Percentiles rank a stretch among this genome's conserved stretches.
Evolutionary conservation across 2,329 filamentous ascomycete genomes (phyloP).

Genomic region (Aspergillus versicolor): DNA sequence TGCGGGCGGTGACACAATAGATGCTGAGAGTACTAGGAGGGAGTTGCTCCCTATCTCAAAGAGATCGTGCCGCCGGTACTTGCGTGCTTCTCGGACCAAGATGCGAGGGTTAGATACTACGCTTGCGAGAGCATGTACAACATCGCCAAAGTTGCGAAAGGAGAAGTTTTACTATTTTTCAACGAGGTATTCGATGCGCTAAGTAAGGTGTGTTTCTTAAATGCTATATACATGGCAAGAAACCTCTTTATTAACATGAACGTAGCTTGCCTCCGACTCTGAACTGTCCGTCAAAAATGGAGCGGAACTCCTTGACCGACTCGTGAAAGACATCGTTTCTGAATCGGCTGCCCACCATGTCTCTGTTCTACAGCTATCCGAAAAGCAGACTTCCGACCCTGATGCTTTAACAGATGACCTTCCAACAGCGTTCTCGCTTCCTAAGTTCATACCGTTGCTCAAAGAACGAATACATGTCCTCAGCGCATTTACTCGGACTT

Average conservation of each 20-base stretch:
- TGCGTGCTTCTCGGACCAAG: constrained; percentile 96
- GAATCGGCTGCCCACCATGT: constrained; percentile 95
- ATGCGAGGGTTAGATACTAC: constrained; percentile 95
- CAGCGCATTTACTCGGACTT: constrained; percentile 91
- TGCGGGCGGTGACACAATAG: not conserved
- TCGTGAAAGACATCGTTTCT: constrained; percentile 94
- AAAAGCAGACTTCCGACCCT: constrained; percentile 46
- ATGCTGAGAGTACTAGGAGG: constrained; percentile 53
- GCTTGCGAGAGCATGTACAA: constrained; percentile 99
- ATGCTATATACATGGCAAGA: not conserved
- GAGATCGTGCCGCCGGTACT: constrained; percentile 95
- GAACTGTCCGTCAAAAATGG: constrained; percentile 98
- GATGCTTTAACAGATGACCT: constrained; percentile 49
- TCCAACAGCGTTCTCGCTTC: constrained; percentile 87
- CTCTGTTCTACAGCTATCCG: constrained; percentile 72
- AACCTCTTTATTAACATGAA: constrained; percentile 12
- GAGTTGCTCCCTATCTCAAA: constrained; percentile 86
- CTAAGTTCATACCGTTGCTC: constrained; percentile 85
- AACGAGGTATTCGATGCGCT: constrained; percentile 98
- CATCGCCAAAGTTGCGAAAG: constrained; percentile 98
- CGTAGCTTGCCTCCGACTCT: constrained; percentile 86
- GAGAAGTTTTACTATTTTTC: constrained; percentile 94
- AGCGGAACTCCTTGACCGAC: constrained; percentile 86
- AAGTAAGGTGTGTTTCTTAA: constrained; percentile 69
- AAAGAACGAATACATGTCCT: constrained; percentile 93